Evolutionary conservation across 2,329 filamentous ascomycete genomes (phyloP), one percentile per base, ranked within the genome.

Genomic region (Stylonectria norvegica): DNA sequence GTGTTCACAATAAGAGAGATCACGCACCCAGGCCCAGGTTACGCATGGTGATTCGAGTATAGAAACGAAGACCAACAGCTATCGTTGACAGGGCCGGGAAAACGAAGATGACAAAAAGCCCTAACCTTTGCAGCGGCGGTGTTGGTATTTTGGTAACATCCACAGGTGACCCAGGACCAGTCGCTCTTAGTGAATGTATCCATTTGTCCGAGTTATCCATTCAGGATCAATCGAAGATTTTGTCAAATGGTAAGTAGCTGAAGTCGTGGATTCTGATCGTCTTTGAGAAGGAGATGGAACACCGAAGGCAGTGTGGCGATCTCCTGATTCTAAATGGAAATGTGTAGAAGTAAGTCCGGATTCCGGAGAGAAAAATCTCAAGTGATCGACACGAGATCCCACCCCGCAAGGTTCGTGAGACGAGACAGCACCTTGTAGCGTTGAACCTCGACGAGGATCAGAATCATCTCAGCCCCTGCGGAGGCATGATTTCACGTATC

Each of bases 141-240:
- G 61, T 63, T 2, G 61, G 61, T 6, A 63, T 60, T 28, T 53
- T 50, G 20, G 47, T 40, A 5, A 59, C 55, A 34, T 62, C 47
- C 1, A 17, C 51, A 50, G 5, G 55, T 47, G 6, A 46, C 12
- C 22, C 22, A 12, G 22, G 22, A 12, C 22, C 22, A 25, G 12
- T 25, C 7, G 7, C 22, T 12, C 22, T 25, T 12, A 12, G 12
- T 12, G 22, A 7, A 25, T 7, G 22, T 25, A 25, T 25, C 22
- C 7, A 25, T 7, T 25, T 12, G 12, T 25, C 22, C 22, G 22
- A 25, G 22, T 25, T 12, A 25, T 25, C 22, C 22, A 25, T 25
- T 7, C 12, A 25, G 12, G 22, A 12, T 25, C 12, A 7, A 12
- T 25, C 12, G 22, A 25, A 25, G 22, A 25, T 25, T 7, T 25